Conservation (phyloP, 1,284 basidiomycete genomes). For the Xanthoconium separans region DNA sequence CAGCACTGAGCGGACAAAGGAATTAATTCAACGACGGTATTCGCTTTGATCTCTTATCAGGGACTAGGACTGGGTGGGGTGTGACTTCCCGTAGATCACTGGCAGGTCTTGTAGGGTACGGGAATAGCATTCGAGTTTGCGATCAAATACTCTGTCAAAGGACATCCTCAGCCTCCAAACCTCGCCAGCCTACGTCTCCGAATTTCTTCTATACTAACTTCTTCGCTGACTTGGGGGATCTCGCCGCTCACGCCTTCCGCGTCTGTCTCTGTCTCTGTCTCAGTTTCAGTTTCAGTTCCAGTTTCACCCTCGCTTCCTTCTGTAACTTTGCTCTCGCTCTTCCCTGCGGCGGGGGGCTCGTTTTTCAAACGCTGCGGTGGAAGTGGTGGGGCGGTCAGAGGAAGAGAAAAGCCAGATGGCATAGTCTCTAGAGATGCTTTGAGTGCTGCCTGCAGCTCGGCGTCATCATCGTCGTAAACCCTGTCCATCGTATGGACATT, state of each 20-base stretch:
- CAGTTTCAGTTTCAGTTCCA: slow-evolving; percentile 18
- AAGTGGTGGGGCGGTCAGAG: slow-evolving; percentile 33
- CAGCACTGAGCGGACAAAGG: too few relatives aligned
- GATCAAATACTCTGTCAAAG: neutral
- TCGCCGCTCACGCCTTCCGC: slow-evolving; percentile 18
- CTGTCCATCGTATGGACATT: slow-evolving; percentile 22
- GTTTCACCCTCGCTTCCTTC: slow-evolving; percentile 9
- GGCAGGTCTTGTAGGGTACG: neutral
- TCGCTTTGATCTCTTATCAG: neutral
- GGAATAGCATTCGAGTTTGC: neutral
- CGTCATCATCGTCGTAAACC: slow-evolving; percentile 86
- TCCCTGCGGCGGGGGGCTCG: slow-evolving; percentile 15
- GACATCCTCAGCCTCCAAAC: slow-evolving; percentile 52
- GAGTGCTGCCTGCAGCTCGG: slow-evolving; percentile 81
- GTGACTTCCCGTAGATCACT: neutral
- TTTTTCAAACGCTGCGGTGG: slow-evolving; percentile 19
- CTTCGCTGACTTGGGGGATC: slow-evolving; percentile 26
- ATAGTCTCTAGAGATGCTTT: slow-evolving; percentile 75
- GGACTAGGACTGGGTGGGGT: neutral
- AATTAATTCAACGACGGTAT: too few relatives aligned
- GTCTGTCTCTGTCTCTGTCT: slow-evolving; percentile 24
- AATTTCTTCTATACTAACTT: slow-evolving; percentile 73
- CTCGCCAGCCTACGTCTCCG: slow-evolving; percentile 72
- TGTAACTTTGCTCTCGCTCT: slow-evolving; percentile 4
- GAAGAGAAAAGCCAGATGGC: slow-evolving; percentile 52